These are phyloP conservation scores for Gnaphalium uliginosum DNA, from an alignment of 129 eudicot genomes.

Conservation along the genomic window DNA sequence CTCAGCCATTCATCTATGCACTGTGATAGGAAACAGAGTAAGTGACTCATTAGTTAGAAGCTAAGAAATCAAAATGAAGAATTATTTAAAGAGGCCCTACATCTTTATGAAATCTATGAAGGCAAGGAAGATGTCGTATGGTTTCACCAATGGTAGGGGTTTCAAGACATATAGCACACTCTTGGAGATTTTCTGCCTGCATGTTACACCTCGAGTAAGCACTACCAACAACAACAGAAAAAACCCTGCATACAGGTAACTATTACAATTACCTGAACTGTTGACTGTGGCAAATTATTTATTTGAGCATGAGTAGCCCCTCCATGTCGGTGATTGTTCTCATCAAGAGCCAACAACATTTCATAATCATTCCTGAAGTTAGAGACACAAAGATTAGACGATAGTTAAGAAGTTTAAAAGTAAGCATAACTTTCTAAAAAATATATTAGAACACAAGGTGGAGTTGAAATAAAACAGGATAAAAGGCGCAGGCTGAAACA, in stretches of 20 bases:
- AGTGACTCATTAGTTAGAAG: not conserved
- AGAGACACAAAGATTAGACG: slow-evolving; percentile 19
- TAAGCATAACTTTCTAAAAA: not conserved
- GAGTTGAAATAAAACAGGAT: not conserved
- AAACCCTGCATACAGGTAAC: not conserved
- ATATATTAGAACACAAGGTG: not conserved
- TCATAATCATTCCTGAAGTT: slow-evolving; percentile 79
- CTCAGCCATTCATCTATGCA: slow-evolving; percentile 97
- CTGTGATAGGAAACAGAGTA: slow-evolving; percentile 37
- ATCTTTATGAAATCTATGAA: slow-evolving; percentile 96
- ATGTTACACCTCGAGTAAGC: slow-evolving; percentile 23
- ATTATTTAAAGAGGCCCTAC: slow-evolving; percentile 34
- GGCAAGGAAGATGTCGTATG: slow-evolving; percentile 94
- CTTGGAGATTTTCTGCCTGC: slow-evolving; percentile 78
- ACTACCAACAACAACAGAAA: not conserved
- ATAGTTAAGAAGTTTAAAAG: not conserved
- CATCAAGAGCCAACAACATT: slow-evolving; percentile 97
- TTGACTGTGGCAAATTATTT: slow-evolving; percentile 74
- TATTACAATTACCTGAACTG: slow-evolving; percentile 59
- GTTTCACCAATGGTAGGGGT: slow-evolving; percentile 75
- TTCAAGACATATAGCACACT: slow-evolving; percentile 92
- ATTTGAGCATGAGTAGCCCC: slow-evolving; percentile 83
- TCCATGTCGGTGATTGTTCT: slow-evolving; percentile 78
- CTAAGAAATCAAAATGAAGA: slow-evolving; percentile 3
- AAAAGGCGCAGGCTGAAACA: not conserved